Evolutionary conservation across 305 asterid species (phyloP).

Genomic region (Fraxinus angustifolia): DNA sequence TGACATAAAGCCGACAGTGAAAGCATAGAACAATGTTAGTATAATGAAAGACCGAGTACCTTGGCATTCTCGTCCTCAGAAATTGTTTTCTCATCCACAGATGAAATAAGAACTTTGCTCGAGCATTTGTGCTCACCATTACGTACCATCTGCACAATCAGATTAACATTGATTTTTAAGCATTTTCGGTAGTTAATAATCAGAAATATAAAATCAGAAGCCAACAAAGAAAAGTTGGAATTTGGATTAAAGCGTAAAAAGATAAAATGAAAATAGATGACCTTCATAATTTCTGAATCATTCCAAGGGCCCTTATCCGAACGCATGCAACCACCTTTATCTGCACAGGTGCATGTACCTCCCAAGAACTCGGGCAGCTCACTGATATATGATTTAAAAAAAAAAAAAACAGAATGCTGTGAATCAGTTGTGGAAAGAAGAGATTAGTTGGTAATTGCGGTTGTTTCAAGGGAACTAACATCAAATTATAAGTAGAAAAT

Average conservation of each 20-base stretch:
- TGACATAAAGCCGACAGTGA: not conserved
- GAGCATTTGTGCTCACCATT: constrained; percentile 80
- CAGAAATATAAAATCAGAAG: not conserved
- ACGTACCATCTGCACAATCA: constrained; percentile 66
- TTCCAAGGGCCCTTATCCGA: constrained; percentile 99
- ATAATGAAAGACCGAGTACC: constrained; percentile 33
- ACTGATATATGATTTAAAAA: constrained; percentile 39
- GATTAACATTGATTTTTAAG: constrained; percentile 24
- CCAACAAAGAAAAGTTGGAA: not conserved
- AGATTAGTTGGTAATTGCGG: not conserved
- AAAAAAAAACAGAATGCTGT: not conserved
- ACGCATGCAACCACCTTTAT: constrained; percentile 81
- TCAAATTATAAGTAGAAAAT: not conserved
- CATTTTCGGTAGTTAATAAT: not conserved
- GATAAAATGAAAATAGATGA: constrained; percentile 15
- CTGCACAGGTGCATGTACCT: constrained; percentile 90
- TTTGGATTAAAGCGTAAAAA: constrained; percentile 3
- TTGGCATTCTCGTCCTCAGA: constrained; percentile 60
- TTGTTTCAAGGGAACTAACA: not conserved
- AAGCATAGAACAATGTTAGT: constrained; percentile 5
- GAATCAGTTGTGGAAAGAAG: not conserved
- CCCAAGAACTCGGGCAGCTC: constrained; percentile 96
- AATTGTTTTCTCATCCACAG: constrained; percentile 62
- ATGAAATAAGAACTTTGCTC: constrained; percentile 34
- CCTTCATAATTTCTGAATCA: constrained; percentile 87